A percentile compares a stretch with the other conserved stretches of the same genome.
Conservation (phyloP, 352 stramenopile species). For the Phytophthora ohioensis region DNA sequence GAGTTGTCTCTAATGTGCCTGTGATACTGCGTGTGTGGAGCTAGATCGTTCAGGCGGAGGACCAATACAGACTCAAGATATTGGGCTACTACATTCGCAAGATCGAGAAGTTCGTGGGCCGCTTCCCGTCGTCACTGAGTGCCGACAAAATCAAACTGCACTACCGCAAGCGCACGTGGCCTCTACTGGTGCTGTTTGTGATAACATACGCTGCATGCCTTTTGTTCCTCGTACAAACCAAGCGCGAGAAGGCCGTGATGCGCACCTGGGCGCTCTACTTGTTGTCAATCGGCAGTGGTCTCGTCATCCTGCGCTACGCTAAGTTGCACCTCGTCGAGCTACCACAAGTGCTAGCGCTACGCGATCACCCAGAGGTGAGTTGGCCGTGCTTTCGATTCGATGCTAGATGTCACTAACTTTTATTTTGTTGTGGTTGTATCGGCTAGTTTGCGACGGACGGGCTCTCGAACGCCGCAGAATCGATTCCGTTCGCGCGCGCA, state of each 20-base stretch:
- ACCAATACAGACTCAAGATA: slow-evolving; percentile 82
- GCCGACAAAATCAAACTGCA: slow-evolving; percentile 56
- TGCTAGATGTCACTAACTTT: neutral
- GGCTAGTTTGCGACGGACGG: slow-evolving; percentile 64
- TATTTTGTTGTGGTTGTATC: neutral
- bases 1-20: neutral
- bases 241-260: slow-evolving; percentile 42
- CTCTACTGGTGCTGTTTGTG: slow-evolving; percentile 59
- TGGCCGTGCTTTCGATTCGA: neutral
- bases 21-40: neutral
- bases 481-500: slow-evolving; percentile 68
- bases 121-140: slow-evolving; percentile 60
- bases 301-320: slow-evolving; percentile 72
- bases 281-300: slow-evolving; percentile 59
- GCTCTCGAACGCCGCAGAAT: slow-evolving; percentile 44
- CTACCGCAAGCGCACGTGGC: slow-evolving; percentile 56
- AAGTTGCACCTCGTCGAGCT: slow-evolving; percentile 82
- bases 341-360: slow-evolving; percentile 70
- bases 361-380: slow-evolving; percentile 71
- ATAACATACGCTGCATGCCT: slow-evolving; percentile 52
- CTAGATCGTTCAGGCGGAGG: slow-evolving; percentile 76
- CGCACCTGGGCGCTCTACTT: slow-evolving; percentile 69
- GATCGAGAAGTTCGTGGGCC: slow-evolving; percentile 76
- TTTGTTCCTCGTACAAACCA: slow-evolving; percentile 48
- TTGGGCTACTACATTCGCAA: slow-evolving; percentile 88